Evolutionary conservation across 805 yeast species (phyloP), one percentile per base, ranked within the genome.

Genomic region (Saccharomycopsis sp.): DNA sequence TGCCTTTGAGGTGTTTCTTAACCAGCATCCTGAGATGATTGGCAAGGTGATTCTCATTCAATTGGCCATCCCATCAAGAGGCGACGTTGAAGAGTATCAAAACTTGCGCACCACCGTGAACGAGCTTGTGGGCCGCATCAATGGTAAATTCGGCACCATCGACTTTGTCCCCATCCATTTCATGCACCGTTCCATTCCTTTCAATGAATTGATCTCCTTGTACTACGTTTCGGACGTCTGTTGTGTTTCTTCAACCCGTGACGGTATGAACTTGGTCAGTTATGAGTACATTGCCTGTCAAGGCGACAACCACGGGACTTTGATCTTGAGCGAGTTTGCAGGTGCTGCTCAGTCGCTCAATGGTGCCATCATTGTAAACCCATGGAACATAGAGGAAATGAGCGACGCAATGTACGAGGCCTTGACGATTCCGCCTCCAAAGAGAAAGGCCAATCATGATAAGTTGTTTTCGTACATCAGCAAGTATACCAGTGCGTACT

Each of bases 311-410:
- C 78, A 86, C 48, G 99, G 99, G 6, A 77, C 87, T 3, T 68
- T 92, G 51, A 83, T 92, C 36, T 60, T 92, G 48, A 80, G 94
- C 31, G 99, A 92, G 63, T 92, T 92, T 63, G 92, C 98, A 0
- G 99, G 99, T 36, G 98, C 98, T n/a, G 97, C 98, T 1, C 99
- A 92, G 63, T 82, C 94, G 1, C 67, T 92, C 49, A 89, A 92
- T 56, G 99, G 99, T 18, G 87, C 95, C 1, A 59, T 89, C 10
- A 76, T 92, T 45, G 95, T 92, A 16, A 92, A 92, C 56, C 99
- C 99, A 3, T 92, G 99, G 99, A 92, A 89, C 58, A 89, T 88
- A 17, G 98, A 92, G 51, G 98, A 92, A 52, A 62, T 89, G 56
- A 77, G 94, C 15, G 83, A 75, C 32, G 81, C 96, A 3, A 80